phyloP scores from a whole-genome alignment of 2,329 filamentous ascomycete genomes.

The Aspergillus bombycis region DNA sequence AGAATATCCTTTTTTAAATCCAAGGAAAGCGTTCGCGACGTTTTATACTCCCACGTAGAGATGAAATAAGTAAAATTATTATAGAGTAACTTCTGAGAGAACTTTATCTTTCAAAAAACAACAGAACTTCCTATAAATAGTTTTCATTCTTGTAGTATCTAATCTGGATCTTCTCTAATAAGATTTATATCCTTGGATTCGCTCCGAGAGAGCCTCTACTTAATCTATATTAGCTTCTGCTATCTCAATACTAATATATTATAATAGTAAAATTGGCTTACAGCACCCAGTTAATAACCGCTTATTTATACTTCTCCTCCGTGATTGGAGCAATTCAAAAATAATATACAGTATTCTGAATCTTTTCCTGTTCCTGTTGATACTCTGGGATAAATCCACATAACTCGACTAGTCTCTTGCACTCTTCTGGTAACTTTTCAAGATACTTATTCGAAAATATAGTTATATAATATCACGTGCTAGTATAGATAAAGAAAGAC shows the following conservation, averaged over 20 bases:
- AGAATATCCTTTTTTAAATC: constrained; percentile 19
- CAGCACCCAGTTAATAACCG: not conserved
- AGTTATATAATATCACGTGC: not conserved
- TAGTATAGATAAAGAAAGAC: not conserved
- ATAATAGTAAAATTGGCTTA: not conserved
- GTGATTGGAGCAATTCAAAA: not conserved
- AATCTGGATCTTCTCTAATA: constrained; percentile 13
- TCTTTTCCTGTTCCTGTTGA: not conserved
- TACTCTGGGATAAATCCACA: not conserved
- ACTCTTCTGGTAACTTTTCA: not conserved
- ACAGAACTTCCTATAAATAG: constrained; percentile 20
- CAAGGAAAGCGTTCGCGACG: constrained; percentile 7
- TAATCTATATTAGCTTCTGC: not conserved
- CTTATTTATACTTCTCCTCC: not conserved
- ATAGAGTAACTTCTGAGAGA: constrained; percentile 11
- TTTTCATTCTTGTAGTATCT: constrained; percentile 16
- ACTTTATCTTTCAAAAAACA: constrained; percentile 7
- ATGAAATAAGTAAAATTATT: constrained; percentile 12
- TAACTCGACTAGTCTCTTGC: not conserved
- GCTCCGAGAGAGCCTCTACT: constrained; percentile 9
- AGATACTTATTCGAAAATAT: not conserved
- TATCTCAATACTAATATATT: not conserved
- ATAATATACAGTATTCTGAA: not conserved
- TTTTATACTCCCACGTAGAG: constrained; percentile 20
- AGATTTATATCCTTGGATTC: constrained; percentile 8